Evolutionary conservation across 306 rosid genomes (phyloP), one percentile per base, ranked within the genome.

Genomic region (Parietaria judaica): DNA sequence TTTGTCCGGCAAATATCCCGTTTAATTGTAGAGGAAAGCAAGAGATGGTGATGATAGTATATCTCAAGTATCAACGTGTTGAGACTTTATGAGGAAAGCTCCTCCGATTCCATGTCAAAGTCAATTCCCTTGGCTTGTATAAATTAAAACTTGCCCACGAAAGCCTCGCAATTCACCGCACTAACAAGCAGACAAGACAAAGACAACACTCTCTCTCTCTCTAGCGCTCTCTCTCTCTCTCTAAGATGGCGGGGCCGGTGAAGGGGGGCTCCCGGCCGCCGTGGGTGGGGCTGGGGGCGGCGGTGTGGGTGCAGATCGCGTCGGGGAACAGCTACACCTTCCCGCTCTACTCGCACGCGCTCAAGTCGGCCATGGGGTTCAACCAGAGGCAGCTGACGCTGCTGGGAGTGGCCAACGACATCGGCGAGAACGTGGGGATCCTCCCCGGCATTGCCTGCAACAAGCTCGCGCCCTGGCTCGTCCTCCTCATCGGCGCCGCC

Each of bases 281-380:
- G 45, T 88, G 96, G 96, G 94, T 88, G 70, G 96, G 90, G 0
- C 67, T 88, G 8, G 94, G 90, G 69, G 96, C 88, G 7, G 80
- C 88, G 0, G 94, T 85, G 6, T 88, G 96, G 96, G 71, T 85
- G 17, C 88, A 81, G 53, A 76, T 85, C 15, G 90, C 83, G 0
- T 70, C 87, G 0, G 96, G 94, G 56, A 83, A 79, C 56, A 63
- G 80, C 4, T 78, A 65, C 70, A 74, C 70, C 8, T 88, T 88
- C 61, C 83, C 90, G 0, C 88, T 85, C 3, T 88, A 88, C 54
- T 88, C 96, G 37, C 84, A 78, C 68, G 66, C 94, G 9, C 71
- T 88, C 61, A 88, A 86, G 63, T 79, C 90, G 0, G 82, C 81
- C 61, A 65, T 88, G 58, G 90, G 94, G 36, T 83, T 88, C 66